Evolutionary conservation across 495 filamentous ascomycete genomes (phyloP).

Genomic region (Lindgomyces ingoldianus): DNA sequence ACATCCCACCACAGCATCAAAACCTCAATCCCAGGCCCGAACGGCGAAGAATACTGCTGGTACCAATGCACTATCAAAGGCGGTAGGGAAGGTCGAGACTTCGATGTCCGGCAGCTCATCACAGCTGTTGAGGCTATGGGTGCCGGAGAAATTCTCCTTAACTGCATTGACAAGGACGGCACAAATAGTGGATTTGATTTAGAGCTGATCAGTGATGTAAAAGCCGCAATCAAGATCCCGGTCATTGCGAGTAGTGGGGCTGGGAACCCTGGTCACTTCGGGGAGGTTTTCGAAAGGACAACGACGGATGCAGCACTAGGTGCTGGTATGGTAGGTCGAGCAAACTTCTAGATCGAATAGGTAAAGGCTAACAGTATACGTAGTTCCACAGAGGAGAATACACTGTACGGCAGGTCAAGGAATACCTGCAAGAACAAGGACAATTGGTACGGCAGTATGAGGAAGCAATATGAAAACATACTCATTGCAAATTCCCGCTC

Average conservation of each 20-base stretch:
- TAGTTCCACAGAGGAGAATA: constrained; percentile 94
- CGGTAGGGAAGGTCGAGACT: constrained; percentile 83
- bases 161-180: constrained; percentile 97
- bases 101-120: constrained; percentile 85
- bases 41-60: constrained; percentile 86
- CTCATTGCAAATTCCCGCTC: neutral
- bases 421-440: constrained; percentile 67
- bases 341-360: neutral
- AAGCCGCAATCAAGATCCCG: constrained; percentile 79
- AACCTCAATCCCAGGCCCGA: constrained; percentile 68
- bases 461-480: constrained; percentile 42
- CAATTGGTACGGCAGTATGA: constrained; percentile 78
- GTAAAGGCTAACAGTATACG: neutral
- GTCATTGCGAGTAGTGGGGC: constrained; percentile 96
- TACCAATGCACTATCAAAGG: constrained; percentile 98
- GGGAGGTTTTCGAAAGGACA: constrained; percentile 84
- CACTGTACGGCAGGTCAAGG: constrained; percentile 92
- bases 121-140: constrained; percentile 95
- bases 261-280: constrained; percentile 84
- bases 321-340: constrained; percentile 79
- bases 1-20: constrained; percentile 78
- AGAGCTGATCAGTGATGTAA: constrained; percentile 86
- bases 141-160: constrained; percentile 88
- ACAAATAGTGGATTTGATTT: constrained; percentile 94
- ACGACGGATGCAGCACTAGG: constrained; percentile 89